Base-by-base conservation (phyloP, 495 filamentous ascomycete species). In the Podospora conica region DNA sequence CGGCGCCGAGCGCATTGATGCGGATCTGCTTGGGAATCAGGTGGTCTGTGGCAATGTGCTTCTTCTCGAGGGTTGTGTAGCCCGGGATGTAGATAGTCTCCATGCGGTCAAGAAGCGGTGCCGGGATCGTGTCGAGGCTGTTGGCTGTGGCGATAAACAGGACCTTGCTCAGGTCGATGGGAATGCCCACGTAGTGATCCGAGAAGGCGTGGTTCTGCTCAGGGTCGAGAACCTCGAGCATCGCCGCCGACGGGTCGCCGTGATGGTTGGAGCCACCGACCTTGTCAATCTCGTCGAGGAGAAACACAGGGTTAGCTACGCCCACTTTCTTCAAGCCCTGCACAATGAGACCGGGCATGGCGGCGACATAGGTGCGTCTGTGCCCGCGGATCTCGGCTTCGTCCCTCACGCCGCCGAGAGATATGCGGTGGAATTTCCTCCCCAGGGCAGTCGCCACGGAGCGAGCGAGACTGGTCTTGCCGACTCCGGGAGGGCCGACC, bases 91-190 rank as follows among this genome's bases (percentile, higher is more conserved):
- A 83, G 61, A 98, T 93, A 1, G 88, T 95, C 81, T 99, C 95
- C 95, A 98, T 98, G 29, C 95, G 87, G 78, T 99, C 95, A 0
- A 98, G 85, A n/a, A 99, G 81, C 18, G 95, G 92, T 12, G 93
- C 83, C 8, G 96, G 93, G 65, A 99, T 99, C 5, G 95, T 97
- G 71, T 97, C 93, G 31, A 97, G 86, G 1, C 87, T 92, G 78
- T 99, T 99, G 20, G 95, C 95, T 10, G 95, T 99, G n/a, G 95
- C 95, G 68, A 99, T 96, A 79, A 99, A 99, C 9, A 98, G 85
- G 20, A 99, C 90, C 78, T 96, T 96, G 79, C 91, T 96, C 40
- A 99, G 80, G 75, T 99, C 96, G 65, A 98, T 91, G 3, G 96
- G 96, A 58, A 97, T 93, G 71, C 91, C 93, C 76, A 99, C 87